phyloP scores from a whole-genome alignment of 768 basidiomycete genomes.

The Calocybe cyanea region DNA sequence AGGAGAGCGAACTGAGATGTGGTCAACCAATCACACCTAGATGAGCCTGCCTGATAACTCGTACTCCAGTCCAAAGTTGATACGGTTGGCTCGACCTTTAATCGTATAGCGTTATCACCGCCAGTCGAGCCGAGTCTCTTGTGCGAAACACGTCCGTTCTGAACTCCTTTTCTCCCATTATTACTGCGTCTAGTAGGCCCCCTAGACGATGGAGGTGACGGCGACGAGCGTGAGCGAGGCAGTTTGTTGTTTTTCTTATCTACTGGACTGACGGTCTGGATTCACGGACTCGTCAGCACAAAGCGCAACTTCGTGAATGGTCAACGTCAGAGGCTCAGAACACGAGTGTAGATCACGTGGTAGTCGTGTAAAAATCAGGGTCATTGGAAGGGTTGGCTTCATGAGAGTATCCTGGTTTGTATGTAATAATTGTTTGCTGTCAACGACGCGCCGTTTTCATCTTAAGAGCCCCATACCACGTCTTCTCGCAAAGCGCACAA shows the following conservation, averaged over 20 bases:
- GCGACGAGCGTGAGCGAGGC: conserved; percentile 77
- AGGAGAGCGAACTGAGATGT: neutral
- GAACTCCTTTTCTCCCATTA: conserved; percentile 31
- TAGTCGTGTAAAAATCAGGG: no score
- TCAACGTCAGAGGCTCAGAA: no score
- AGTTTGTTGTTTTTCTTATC: conserved; percentile 42
- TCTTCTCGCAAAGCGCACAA: conserved; percentile 2
- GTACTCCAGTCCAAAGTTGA: conserved; percentile 70
- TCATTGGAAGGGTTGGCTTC: no score
- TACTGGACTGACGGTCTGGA: neutral
- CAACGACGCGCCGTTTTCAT: conserved; percentile 2
- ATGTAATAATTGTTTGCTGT: conserved; percentile 8
- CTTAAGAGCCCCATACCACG: conserved; percentile 9
- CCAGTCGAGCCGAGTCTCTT: conserved; percentile 30
- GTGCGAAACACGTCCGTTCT: conserved; percentile 31
- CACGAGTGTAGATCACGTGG: neutral
- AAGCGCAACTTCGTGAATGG: no score
- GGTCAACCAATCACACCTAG: conserved; percentile 47
- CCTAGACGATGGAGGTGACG: conserved; percentile 63
- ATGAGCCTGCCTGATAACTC: conserved; percentile 84
- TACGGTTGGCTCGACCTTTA: conserved; percentile 16
- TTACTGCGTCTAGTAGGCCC: conserved; percentile 51
- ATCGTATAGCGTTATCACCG: conserved; percentile 19
- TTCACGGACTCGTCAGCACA: neutral
- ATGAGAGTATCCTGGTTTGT: no score